Conservation (phyloP, 2,329 filamentous ascomycete genomes). For the Fusarium metavorans region DNA sequence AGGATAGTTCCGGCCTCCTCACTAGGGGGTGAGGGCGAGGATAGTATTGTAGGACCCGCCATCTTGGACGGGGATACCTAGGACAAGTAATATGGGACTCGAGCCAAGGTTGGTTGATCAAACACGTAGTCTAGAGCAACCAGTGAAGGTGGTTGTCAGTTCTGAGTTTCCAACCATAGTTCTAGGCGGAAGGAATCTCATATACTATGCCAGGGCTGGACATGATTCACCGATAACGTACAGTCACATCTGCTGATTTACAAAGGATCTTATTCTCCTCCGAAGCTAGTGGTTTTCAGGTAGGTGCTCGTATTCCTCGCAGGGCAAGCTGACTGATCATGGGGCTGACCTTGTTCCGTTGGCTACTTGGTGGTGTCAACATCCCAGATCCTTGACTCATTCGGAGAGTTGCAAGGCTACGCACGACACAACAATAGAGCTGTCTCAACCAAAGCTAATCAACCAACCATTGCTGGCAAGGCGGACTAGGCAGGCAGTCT, state of each 20-base stretch:
- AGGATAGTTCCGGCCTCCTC: conserved; percentile 46
- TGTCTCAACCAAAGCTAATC: neutral
- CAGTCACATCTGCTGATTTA: neutral
- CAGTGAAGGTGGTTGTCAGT: neutral
- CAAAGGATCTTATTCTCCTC: conserved; percentile 20
- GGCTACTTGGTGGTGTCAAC: neutral
- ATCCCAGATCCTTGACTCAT: neutral
- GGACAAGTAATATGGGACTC: neutral
- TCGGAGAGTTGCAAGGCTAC: neutral
- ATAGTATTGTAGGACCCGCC: conserved; percentile 28
- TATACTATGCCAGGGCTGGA: neutral
- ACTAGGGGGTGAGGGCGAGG: conserved; percentile 42
- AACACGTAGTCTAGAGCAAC: neutral
- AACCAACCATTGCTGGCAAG: neutral
- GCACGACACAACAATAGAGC: neutral
- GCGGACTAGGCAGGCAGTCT: neutral
- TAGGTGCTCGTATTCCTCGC: neutral
- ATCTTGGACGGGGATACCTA: conserved; percentile 18
- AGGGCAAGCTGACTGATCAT: neutral
- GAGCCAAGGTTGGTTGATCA: neutral
- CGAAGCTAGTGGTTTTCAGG: conserved; percentile 17
- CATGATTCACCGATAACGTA: neutral
- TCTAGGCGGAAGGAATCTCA: neutral
- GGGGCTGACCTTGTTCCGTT: neutral
- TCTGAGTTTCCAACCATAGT: neutral